Evolutionary conservation across 1,284 basidiomycete genomes (phyloP).

Genomic region (Fistulinella cinereoalba): DNA sequence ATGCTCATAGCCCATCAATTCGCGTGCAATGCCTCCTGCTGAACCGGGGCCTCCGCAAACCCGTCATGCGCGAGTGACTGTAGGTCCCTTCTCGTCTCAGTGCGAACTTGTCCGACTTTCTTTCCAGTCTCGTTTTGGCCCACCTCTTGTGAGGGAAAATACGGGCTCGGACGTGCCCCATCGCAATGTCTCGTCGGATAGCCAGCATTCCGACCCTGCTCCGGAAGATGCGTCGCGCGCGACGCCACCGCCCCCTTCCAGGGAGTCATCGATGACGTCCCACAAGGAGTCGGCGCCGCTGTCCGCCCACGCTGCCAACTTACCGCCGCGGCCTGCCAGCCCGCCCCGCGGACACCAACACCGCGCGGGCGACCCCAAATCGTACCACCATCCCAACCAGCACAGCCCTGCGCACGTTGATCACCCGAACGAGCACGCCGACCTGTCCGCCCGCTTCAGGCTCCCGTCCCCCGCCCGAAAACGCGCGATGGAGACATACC

Average conservation of each 20-base stretch:
- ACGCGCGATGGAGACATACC: conserved; percentile 6
- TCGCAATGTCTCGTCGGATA: conserved; percentile 18
- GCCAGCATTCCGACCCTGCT: conserved; percentile 8
- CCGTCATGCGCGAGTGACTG: conserved; percentile 19
- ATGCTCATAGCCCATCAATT: conserved; percentile 9
- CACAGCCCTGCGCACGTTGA: too few relatives aligned
- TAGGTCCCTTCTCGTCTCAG: conserved; percentile 6
- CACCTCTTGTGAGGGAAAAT: conserved; percentile 26
- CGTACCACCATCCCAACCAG: too few relatives aligned
- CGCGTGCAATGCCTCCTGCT: conserved; percentile 3
- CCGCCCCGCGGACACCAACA: conserved; percentile 12
- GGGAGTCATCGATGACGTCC: conserved; percentile 30
- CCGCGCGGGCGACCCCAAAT: conserved; percentile 8
- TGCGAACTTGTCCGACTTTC: neutral
- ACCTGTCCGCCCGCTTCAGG: conserved; percentile 4
- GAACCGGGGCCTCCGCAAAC: conserved; percentile 10
- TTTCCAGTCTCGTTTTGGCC: conserved; percentile 33
- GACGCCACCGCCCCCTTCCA: conserved; percentile 30
- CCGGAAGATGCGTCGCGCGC: conserved; percentile 22
- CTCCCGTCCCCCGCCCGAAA: conserved; percentile 10
- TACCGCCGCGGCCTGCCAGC: conserved; percentile 26
- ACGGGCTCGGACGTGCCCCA: conserved; percentile 6
- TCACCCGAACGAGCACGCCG: too few relatives aligned
- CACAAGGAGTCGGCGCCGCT: conserved; percentile 11
- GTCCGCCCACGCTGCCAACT: conserved; percentile 14